Base-by-base conservation (phyloP, 2,329 filamentous ascomycete species). In the Lecanicillium sp. region DNA sequence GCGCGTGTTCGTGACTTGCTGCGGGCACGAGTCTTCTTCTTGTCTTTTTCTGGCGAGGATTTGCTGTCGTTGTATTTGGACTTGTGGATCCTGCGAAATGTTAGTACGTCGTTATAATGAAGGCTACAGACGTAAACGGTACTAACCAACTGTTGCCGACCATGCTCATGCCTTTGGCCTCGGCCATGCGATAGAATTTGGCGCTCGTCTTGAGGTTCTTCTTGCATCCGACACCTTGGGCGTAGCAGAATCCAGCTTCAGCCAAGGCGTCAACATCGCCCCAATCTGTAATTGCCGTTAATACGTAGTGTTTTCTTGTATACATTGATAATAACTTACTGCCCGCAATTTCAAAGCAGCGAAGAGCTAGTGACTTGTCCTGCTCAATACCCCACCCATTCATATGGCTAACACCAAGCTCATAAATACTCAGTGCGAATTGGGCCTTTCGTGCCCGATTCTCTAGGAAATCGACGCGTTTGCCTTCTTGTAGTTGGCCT, bases 301-400 rank as follows among this genome's bases (percentile, higher is more conserved):
- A 47, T 41, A 49, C n/a, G n/a, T n/a, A n/a, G n/a, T n/a, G n/a
- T 12, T 20, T 19, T 31, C 11, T 9, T 12, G 29, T 5, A 17
- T 17, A 22, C 11, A 12, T 28, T 22, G 2, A n/a, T 16, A 17
- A 7, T 33, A 9, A 71, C 78, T 68, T 65, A 81, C 78, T 83
- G 37, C 86, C 90, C 30, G 92, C 92, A 50, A 96, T 95, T 59
- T 98, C 92, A 56, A 95, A 98, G 57, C 92, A 98, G 38, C 88
- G 76, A 52, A 98, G 63, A 1, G 88, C 92, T 43, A 96, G 72
- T 5, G 75, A 65, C 58, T 92, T 94, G 56, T 98, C 92, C 60
- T 94, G 88, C 50, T 90, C 80, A 29, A 94, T 94, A 13, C 92
- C 92, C 92, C 92, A 98, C 5, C 92, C 92, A 51, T 98, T 95